Base-by-base conservation (phyloP, 441 rosid species). In the Eugenia klotzschiana region DNA sequence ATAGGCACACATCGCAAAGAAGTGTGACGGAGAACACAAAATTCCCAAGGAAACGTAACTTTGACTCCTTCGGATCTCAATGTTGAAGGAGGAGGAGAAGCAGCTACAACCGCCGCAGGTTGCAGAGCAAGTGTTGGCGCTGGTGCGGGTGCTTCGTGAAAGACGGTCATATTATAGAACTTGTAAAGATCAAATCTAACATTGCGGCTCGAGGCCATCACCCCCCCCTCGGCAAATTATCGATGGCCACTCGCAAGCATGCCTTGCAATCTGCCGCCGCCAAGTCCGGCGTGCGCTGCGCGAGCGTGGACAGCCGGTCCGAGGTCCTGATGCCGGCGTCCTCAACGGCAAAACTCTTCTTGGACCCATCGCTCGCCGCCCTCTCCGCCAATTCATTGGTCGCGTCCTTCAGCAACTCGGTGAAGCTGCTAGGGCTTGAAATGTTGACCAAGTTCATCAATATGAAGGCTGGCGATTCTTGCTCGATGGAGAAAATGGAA, bases 161-260 rank as follows among this genome's bases (percentile, higher is more conserved):
- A 13, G 51, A 51, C 33, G 7, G 54, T 79, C 33, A 25, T 37
- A 13, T 49, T 20, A 46, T 79, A 49, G 8, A 79, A 79, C 37
- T 25, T 6, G 81, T 79, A 79, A 51, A 79, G 40, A 13, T 79
- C 81, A 49, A 50, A 49, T 82, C 87, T 87, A 53, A 89, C 25
- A 51, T 81, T 80, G 80, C 94, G 91, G 56, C 93, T 93, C 1
- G 91, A 51, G 20, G 46, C 10, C 23, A 87, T 5, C 11, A 86
- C 87, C 79, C 91, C 86, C 46, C 85, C 90, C 0, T 1, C 0
- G 85, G 86, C 40, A 91, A 51, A 27, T 1, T 1, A 1, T 54
- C 5, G 26, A 90, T 55, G 3, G 87, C 82, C 6, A 2, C 46
- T 6, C 2, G 15, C 33, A 94, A 83, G 83, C 97, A 93, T 46